Evolutionary conservation across 352 stramenopile genomes (phyloP), one percentile per base, ranked within the genome.

Genomic region (Globisporangium mamillatum): DNA sequence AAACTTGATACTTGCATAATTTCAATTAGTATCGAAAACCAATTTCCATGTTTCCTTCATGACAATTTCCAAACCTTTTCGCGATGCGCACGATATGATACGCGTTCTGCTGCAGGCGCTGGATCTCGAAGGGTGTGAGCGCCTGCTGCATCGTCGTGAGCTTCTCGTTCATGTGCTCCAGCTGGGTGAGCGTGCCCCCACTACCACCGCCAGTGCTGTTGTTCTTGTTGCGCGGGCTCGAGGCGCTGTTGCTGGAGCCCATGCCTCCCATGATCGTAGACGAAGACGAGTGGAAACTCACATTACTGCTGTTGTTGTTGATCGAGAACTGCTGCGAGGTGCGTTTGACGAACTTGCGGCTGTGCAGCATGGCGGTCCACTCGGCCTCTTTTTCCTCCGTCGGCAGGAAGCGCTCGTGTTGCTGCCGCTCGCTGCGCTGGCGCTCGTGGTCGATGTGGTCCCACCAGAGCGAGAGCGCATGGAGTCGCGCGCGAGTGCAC

Each of bases 101-200:
- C 0, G 80, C 66, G 53, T 79, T 79, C 67, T 86, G 77, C 55
- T 93, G 84, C 20, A 93, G 61, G 4, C 86, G 82, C 67, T 92
- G 82, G 50, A 93, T 72, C 76, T 94, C 84, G 34, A 94, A 84
- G 4, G 86, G 84, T 8, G 84, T 91, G 34, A 93, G 69, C 63
- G 93, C 79, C 65, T 89, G 85, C 75, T 93, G 86, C 86, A 92
- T 92, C 9, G 58, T 83, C 18, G 74, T 77, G 36, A 93, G 67
- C 41, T 86, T 81, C 54, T 88, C 81, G 57, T 90, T 74, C 72
- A 93, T 88, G 56, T 80, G 73, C 36, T 75, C 77, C 4, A 92
- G 54, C 27, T 82, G 61, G 36, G 73, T 67, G 12, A 82, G 61
- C 1, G 79, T 75, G 9, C 55, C 59, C 5, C 9, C 38, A 63